These are phyloP conservation scores for Nicotiana sylvestris DNA, from an alignment of 257 asterid species.

Conservation along the genomic window DNA sequence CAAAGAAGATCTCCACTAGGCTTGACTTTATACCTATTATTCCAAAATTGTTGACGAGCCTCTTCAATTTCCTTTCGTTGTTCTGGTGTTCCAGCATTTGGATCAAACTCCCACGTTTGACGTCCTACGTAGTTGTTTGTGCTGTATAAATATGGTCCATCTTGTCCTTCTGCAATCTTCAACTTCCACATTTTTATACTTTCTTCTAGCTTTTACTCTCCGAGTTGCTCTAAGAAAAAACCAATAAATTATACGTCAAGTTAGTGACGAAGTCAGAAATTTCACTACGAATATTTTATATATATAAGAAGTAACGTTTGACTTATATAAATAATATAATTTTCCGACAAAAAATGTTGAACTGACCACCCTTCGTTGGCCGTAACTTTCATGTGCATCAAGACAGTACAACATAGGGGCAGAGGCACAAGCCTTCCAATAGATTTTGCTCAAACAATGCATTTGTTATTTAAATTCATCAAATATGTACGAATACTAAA, in stretches of 20 bases:
- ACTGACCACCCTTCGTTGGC: no score
- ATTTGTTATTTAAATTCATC: no score
- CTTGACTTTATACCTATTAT: conserved; percentile 45
- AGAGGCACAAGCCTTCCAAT: no score
- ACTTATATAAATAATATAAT: no score
- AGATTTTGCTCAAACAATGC: no score
- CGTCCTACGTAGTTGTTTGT: conserved; percentile 63
- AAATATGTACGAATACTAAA: no score
- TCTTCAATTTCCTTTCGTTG: conserved; percentile 39
- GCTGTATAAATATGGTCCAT: conserved; percentile 51
- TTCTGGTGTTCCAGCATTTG: conserved; percentile 43
- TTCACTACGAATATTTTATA: no score
- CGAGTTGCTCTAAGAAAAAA: not conserved
- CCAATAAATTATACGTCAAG: not conserved
- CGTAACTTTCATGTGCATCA: no score
- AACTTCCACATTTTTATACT: conserved; percentile 52
- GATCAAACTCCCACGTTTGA: conserved; percentile 61
- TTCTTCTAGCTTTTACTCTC: not conserved
- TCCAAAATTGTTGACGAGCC: conserved; percentile 52
- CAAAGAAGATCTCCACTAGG: conserved; percentile 63
- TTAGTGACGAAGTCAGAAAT: no score
- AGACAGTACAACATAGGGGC: no score
- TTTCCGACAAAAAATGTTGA: no score
- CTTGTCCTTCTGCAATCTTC: conserved; percentile 49
- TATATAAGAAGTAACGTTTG: no score